Conservation (phyloP, 371 early-diverging fungal species). For the Mucor irregularis region DNA sequence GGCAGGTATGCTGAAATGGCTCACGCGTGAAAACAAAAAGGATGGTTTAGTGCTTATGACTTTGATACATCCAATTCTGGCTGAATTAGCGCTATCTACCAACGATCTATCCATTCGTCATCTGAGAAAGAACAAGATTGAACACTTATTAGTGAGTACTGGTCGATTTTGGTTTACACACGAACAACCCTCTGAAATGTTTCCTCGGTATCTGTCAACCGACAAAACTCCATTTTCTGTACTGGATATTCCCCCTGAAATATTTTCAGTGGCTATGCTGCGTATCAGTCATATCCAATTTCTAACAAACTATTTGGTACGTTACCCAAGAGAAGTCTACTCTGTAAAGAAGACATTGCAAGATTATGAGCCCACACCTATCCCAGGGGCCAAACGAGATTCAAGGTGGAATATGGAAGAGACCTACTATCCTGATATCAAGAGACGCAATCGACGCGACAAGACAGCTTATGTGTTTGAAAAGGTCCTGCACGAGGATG, state of each 20-base stretch:
- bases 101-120: slow-evolving; percentile 64
- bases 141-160: slow-evolving; percentile 52
- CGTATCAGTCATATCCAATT: slow-evolving; percentile 67
- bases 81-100: slow-evolving; percentile 57
- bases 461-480: neutral
- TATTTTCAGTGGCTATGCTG: slow-evolving; percentile 57
- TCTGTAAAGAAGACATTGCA: slow-evolving; percentile 56
- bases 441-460: slow-evolving; percentile 14
- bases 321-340: slow-evolving; percentile 59
- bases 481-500: neutral
- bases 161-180: slow-evolving; percentile 66
- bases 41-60: slow-evolving; percentile 50
- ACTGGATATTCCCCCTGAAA: slow-evolving; percentile 51
- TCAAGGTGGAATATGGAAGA: slow-evolving; percentile 11
- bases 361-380: slow-evolving; percentile 43
- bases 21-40: slow-evolving; percentile 44
- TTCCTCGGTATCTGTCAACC: slow-evolving; percentile 43
- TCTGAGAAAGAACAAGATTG: slow-evolving; percentile 65
- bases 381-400: slow-evolving; percentile 3
- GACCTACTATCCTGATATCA: slow-evolving; percentile 30
- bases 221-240: slow-evolving; percentile 32
- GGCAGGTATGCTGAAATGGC: slow-evolving; percentile 67
- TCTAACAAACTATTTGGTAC: slow-evolving; percentile 57
- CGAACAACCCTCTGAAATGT: slow-evolving; percentile 56
- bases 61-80: slow-evolving; percentile 54